Evolutionary conservation across 1,139 yeast genomes (phyloP).

Genomic region (Geotrichum aggregatum): DNA sequence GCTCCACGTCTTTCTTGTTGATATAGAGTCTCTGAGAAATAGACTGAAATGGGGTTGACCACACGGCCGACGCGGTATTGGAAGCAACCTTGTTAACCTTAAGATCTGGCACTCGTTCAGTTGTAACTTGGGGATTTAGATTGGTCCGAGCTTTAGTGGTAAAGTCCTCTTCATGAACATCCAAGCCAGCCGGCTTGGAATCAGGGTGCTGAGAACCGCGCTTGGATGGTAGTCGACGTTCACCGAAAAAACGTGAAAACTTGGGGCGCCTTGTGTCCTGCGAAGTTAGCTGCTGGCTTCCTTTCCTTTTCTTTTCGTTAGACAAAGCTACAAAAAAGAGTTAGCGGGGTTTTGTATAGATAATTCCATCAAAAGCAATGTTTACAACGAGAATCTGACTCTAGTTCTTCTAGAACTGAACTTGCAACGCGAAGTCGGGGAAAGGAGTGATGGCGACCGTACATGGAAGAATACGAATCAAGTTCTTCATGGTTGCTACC

Average conservation of each 20-base stretch:
- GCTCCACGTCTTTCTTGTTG: not conserved
- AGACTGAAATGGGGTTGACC: not conserved
- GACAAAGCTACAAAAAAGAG: not conserved
- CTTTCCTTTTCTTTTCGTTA: constrained; percentile 6
- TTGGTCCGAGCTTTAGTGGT: no score
- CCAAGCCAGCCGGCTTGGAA: not conserved
- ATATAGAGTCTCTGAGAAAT: not conserved
- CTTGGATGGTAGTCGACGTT: not conserved
- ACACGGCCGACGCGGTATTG: not conserved
- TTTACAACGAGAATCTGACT: no score
- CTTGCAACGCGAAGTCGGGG: no score
- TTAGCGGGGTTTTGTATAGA: not conserved
- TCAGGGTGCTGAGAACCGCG: not conserved
- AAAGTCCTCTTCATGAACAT: not conserved
- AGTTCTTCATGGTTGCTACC: not conserved
- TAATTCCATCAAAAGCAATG: not conserved
- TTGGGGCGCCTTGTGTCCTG: not conserved
- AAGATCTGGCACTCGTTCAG: not conserved
- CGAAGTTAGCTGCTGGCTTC: not conserved
- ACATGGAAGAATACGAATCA: not conserved
- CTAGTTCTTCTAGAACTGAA: no score
- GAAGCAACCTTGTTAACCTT: not conserved
- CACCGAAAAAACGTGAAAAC: not conserved
- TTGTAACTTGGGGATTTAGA: no score
- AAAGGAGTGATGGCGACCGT: not conserved